These are phyloP conservation scores for Spinacia oleracea DNA, from an alignment of 179 eudicot genomes.

Conservation along the genomic window DNA sequence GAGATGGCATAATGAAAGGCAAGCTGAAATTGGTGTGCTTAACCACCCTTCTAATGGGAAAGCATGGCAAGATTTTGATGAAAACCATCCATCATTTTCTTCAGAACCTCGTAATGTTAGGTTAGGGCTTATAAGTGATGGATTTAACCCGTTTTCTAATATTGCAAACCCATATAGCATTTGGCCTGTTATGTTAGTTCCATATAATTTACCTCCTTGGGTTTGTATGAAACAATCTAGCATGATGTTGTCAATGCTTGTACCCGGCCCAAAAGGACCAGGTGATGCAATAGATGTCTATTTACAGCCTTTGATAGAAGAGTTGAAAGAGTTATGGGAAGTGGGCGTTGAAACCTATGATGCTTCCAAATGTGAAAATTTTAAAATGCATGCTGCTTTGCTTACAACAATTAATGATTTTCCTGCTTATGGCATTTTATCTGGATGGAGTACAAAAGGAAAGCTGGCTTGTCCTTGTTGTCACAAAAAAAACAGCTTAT, in stretches of 20 bases:
- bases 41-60: background rate
- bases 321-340: constrained; percentile 4
- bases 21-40: background rate
- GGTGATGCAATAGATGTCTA: constrained; percentile 3
- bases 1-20: background rate
- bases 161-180: background rate
- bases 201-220: background rate
- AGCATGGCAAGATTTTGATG: background rate
- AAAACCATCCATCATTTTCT: background rate
- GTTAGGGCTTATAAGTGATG: background rate
- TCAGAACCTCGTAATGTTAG: background rate
- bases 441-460: constrained; percentile 14
- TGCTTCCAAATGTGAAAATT: background rate
- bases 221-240: background rate
- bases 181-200: background rate
- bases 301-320: background rate
- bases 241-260: background rate
- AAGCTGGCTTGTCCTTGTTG: background rate
- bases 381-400: background rate
- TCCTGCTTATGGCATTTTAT: no score
- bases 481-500: background rate
- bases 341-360: background rate
- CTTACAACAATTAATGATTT: background rate
- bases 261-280: background rate
- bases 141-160: constrained; percentile 1